phyloP scores from a whole-genome alignment of 331 rosid species.

The Pyrus hybrid region DNA sequence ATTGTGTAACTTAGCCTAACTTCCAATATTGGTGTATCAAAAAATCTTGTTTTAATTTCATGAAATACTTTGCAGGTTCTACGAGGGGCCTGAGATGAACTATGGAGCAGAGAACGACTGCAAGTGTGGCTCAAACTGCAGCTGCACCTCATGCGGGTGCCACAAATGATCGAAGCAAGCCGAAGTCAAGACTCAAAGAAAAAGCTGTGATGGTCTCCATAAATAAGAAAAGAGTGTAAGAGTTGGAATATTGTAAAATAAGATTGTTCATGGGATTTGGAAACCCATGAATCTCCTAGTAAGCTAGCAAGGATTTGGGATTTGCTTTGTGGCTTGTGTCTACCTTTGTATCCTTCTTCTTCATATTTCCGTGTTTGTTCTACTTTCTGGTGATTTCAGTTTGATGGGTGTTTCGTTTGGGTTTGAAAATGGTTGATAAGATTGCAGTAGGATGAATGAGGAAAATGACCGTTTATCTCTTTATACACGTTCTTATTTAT shows the following conservation, averaged over 20 bases:
- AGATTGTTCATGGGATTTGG: background rate
- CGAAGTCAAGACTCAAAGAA: background rate
- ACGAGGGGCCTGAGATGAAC: constrained; percentile 31
- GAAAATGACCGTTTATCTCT: background rate
- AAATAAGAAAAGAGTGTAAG: background rate
- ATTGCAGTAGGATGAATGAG: background rate
- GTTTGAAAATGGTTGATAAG: background rate
- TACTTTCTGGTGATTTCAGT: background rate
- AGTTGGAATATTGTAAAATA: background rate
- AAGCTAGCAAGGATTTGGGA: background rate
- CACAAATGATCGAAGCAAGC: constrained; percentile 12
- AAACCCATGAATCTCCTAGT: background rate
- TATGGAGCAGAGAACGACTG: constrained; percentile 31
- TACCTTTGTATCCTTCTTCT: background rate
- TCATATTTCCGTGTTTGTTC: background rate
- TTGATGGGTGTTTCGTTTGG: background rate
- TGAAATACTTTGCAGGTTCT: background rate
- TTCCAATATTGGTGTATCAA: too few relatives aligned
- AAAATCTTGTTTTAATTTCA: too few relatives aligned
- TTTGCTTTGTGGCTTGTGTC: background rate
- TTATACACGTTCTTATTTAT: too few relatives aligned
- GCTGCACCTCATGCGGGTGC: constrained; percentile 28
- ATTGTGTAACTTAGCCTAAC: too few relatives aligned
- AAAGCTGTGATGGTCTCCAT: background rate
- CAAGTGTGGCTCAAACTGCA: constrained; percentile 45